phyloP scores from a whole-genome alignment of 2,329 filamentous ascomycete species.

The Zymoseptoria tritici region DNA sequence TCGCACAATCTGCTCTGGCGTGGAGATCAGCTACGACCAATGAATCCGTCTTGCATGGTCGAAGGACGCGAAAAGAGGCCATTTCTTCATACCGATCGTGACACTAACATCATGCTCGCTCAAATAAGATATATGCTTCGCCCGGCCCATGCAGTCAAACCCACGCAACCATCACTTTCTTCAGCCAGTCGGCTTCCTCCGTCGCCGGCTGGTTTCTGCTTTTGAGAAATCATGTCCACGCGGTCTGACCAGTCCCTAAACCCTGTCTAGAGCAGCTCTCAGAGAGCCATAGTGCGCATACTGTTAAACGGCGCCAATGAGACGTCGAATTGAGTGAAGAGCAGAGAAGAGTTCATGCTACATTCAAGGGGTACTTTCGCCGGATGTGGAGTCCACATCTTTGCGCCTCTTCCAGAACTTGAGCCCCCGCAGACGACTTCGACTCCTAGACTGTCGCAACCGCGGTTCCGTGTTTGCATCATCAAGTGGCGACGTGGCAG shows the following conservation, averaged over 20 bases:
- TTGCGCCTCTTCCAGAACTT: slow-evolving; percentile 32
- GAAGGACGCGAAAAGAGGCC: not conserved
- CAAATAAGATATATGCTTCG: not conserved
- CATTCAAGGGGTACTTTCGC: slow-evolving; percentile 1
- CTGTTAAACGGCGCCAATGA: not conserved
- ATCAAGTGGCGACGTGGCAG: slow-evolving; percentile 9
- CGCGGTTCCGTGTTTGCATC: slow-evolving; percentile 11
- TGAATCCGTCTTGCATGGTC: not conserved
- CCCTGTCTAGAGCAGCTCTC: not conserved
- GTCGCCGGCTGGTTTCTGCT: not conserved
- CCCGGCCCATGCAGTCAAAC: not conserved
- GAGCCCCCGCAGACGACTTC: slow-evolving; percentile 29
- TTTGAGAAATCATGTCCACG: not conserved
- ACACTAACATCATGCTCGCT: not conserved
- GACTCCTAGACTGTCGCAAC: slow-evolving; percentile 27
- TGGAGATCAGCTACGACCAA: not conserved
- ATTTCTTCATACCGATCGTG: not conserved
- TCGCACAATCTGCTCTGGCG: not conserved
- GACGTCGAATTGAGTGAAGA: not conserved
- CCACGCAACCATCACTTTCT: not conserved
- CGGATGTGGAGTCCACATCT: slow-evolving; percentile 11
- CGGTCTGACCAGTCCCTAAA: not conserved
- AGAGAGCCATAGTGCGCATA: not conserved
- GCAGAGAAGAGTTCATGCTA: not conserved
- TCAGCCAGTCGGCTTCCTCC: not conserved